These are phyloP conservation scores for Syncephalis fuscata DNA, from an alignment of 371 early-diverging fungal genomes.

Conservation along the genomic window DNA sequence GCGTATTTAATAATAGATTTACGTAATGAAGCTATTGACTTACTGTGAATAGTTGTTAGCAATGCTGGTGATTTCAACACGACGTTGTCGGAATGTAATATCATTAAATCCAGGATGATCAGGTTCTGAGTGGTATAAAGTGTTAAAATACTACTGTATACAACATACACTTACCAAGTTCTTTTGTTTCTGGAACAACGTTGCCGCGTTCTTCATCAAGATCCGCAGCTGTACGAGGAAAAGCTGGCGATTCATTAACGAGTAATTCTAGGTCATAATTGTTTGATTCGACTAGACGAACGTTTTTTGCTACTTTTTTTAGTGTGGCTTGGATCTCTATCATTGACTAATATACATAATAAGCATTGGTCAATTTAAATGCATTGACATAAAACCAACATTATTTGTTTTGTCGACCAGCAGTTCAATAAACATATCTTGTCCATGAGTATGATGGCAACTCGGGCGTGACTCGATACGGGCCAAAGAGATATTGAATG, in stretches of 20 bases:
- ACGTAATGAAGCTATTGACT: too few relatives aligned
- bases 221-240: slow-evolving; percentile 85
- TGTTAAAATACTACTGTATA: background rate
- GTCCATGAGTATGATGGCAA: slow-evolving; percentile 56
- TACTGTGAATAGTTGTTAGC: slow-evolving; percentile 58
- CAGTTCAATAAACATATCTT: slow-evolving; percentile 90
- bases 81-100: slow-evolving; percentile 64
- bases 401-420: slow-evolving; percentile 25
- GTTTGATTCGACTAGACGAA: slow-evolving; percentile 29
- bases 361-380: too few relatives aligned
- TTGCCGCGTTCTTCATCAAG: slow-evolving; percentile 87
- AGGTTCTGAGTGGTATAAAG: slow-evolving; percentile 24
- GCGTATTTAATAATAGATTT: too few relatives aligned
- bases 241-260: slow-evolving; percentile 50
- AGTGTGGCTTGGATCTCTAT: slow-evolving; percentile 35
- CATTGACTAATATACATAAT: slow-evolving; percentile 18
- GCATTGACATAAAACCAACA: background rate
- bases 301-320: slow-evolving; percentile 36
- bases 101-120: slow-evolving; percentile 94
- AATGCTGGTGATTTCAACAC: slow-evolving; percentile 70
- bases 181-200: slow-evolving; percentile 85
- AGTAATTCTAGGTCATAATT: background rate
- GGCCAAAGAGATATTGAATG: slow-evolving; percentile 63
- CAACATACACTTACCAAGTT: slow-evolving; percentile 35
- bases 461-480: slow-evolving; percentile 87